phyloP scores from a whole-genome alignment of 2,329 filamentous ascomycete genomes.

The Teratosphaeria epicoccoides region DNA sequence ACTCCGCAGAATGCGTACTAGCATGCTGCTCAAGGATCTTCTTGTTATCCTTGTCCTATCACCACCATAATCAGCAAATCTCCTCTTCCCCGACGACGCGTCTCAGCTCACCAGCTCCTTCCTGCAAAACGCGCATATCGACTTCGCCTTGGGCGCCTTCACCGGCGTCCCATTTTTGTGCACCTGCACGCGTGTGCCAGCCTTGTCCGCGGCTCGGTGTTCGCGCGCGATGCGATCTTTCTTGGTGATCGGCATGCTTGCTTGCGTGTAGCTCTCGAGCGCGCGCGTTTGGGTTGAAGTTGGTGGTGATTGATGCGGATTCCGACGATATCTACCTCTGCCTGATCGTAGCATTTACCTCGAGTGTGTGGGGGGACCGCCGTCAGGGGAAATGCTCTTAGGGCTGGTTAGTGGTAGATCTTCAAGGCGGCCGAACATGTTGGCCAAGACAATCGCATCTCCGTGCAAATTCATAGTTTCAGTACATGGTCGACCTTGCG shows the following conservation, averaged over 20 bases:
- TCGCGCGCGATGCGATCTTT: constrained; percentile 44
- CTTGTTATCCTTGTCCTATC: constrained; percentile 33
- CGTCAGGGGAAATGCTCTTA: too few species aligned
- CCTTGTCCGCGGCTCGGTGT: constrained; percentile 46
- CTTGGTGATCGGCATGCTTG: constrained; percentile 39
- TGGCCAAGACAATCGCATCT: too few species aligned
- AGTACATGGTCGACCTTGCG: too few species aligned
- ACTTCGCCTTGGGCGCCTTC: constrained; percentile 44
- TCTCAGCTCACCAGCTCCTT: constrained; percentile 17
- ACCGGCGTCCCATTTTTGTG: constrained; percentile 43
- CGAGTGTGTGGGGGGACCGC: too few species aligned
- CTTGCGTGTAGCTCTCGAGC: not conserved
- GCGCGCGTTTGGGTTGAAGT: not conserved
- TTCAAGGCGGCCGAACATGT: too few species aligned
- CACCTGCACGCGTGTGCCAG: constrained; percentile 43
- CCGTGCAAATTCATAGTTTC: too few species aligned
- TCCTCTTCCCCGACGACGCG: not conserved
- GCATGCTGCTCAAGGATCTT: constrained; percentile 45
- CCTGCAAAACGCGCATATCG: constrained; percentile 26
- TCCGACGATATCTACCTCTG: not conserved
- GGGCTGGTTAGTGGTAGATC: too few species aligned
- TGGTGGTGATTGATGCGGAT: not conserved
- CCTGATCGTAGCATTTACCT: too few species aligned
- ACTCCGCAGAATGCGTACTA: constrained; percentile 40
- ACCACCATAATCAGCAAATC: constrained; percentile 13